These are phyloP conservation scores for Ascocoryne sarcoides DNA, from an alignment of 2,329 filamentous ascomycete species.

Conservation along the genomic window DNA sequence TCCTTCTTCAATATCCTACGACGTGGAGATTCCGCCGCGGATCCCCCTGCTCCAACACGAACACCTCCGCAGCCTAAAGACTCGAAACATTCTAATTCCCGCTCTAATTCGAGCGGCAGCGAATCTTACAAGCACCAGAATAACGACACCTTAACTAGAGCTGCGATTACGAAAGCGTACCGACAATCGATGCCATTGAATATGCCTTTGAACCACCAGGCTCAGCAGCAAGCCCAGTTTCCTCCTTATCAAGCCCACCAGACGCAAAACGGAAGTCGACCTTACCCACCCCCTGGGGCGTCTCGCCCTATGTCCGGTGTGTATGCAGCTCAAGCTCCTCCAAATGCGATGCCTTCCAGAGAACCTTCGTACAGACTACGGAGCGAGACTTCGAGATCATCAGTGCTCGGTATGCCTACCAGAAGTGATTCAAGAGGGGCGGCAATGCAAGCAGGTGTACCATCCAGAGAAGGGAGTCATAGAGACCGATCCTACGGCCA, in stretches of 20 bases:
- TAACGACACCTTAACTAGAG: conserved; percentile 17
- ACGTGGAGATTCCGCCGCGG: conserved; percentile 20
- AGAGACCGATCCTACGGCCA: conserved; percentile 60
- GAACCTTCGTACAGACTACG: conserved; percentile 43
- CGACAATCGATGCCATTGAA: conserved; percentile 35
- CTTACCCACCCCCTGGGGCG: conserved; percentile 27
- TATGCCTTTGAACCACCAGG: conserved; percentile 35
- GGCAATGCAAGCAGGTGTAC: conserved; percentile 51
- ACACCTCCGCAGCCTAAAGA: conserved; percentile 17
- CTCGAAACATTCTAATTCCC: conserved; percentile 10
- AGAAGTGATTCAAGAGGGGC: conserved; percentile 55
- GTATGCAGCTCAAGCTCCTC: conserved; percentile 33
- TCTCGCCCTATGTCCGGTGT: conserved; percentile 39
- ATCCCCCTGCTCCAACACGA: conserved; percentile 13
- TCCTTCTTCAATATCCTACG: conserved; percentile 30
- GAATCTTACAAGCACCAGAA: conserved; percentile 19
- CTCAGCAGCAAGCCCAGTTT: conserved; percentile 34
- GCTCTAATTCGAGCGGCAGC: conserved; percentile 24
- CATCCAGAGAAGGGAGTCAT: conserved; percentile 60
- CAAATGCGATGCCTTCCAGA: conserved; percentile 32
- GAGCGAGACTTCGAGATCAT: conserved; percentile 49
- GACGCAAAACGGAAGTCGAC: conserved; percentile 30
- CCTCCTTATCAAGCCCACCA: conserved; percentile 36
- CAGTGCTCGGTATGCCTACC: conserved; percentile 43
- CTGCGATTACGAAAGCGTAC: conserved; percentile 26